These are phyloP conservation scores for Castanea crenata DNA, from an alignment of 306 rosid species.

Conservation along the genomic window DNA sequence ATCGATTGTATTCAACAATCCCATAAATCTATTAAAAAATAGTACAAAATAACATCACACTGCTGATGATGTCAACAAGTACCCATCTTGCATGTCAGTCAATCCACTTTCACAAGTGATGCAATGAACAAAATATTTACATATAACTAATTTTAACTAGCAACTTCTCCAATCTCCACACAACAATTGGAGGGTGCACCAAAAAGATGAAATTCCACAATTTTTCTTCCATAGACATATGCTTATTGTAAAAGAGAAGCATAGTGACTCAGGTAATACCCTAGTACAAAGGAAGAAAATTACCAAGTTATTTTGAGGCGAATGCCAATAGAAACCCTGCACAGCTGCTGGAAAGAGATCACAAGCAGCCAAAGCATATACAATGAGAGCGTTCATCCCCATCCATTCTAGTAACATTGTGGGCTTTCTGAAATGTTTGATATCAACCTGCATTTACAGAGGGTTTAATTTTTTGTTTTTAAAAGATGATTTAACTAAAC, in stretches of 20 bases:
- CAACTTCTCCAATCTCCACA: background rate
- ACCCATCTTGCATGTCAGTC: background rate
- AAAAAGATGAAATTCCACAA: background rate
- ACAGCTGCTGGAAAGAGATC: constrained; percentile 63
- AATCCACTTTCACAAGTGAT: background rate
- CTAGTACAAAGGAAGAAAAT: background rate
- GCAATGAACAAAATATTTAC: background rate
- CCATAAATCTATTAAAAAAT: background rate
- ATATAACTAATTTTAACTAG: background rate
- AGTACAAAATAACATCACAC: too few species aligned
- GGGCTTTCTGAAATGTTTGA: constrained; percentile 50
- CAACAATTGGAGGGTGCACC: background rate
- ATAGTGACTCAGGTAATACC: background rate
- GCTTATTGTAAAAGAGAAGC: background rate
- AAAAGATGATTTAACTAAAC: constrained; percentile 17
- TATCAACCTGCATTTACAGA: constrained; percentile 53
- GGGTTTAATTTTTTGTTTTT: background rate
- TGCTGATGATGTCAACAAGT: background rate
- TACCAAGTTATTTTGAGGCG: constrained; percentile 45
- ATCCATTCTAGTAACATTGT: constrained; percentile 61
- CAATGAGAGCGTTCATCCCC: constrained; percentile 78
- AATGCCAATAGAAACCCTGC: constrained; percentile 75
- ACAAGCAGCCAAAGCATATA: constrained; percentile 71
- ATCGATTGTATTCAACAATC: background rate
- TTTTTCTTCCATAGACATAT: background rate